phyloP scores from a whole-genome alignment of 805 yeast species.

The Pichia heedii region DNA sequence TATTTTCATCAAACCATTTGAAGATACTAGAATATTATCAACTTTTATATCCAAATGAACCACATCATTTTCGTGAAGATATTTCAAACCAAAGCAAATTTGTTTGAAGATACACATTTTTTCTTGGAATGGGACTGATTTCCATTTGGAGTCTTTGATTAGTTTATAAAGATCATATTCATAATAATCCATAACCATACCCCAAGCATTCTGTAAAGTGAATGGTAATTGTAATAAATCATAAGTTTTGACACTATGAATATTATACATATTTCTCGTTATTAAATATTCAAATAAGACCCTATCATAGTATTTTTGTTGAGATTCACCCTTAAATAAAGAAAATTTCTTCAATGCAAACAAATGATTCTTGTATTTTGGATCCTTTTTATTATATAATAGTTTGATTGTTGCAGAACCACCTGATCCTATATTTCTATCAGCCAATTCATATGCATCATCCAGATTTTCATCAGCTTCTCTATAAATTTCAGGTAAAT shows the following conservation, averaged over 20 bases:
- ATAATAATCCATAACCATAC: constrained; percentile 59
- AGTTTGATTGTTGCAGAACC: constrained; percentile 58
- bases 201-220: constrained; percentile 64
- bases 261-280: constrained; percentile 42
- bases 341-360: constrained; percentile 60
- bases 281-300: constrained; percentile 57
- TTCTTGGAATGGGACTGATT: constrained; percentile 36
- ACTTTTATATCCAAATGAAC: constrained; percentile 73
- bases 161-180: constrained; percentile 52
- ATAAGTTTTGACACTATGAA: constrained; percentile 51
- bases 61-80: constrained; percentile 54
- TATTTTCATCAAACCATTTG: constrained; percentile 52
- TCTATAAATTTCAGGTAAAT: constrained; percentile 44
- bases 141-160: constrained; percentile 54
- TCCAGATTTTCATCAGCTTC: constrained; percentile 40
- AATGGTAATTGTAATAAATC: constrained; percentile 51
- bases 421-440: constrained; percentile 51
- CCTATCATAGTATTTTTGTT: constrained; percentile 55
- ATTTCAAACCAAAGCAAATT: constrained; percentile 50
- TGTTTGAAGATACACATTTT: constrained; percentile 65
- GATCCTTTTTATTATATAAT: constrained; percentile 25
- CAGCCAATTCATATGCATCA: constrained; percentile 45
- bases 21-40: constrained; percentile 55
- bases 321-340: constrained; percentile 34
- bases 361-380: constrained; percentile 19